Evolutionary conservation across 495 filamentous ascomycete genomes (phyloP).

Genomic region (Pyrenula massariospora): DNA sequence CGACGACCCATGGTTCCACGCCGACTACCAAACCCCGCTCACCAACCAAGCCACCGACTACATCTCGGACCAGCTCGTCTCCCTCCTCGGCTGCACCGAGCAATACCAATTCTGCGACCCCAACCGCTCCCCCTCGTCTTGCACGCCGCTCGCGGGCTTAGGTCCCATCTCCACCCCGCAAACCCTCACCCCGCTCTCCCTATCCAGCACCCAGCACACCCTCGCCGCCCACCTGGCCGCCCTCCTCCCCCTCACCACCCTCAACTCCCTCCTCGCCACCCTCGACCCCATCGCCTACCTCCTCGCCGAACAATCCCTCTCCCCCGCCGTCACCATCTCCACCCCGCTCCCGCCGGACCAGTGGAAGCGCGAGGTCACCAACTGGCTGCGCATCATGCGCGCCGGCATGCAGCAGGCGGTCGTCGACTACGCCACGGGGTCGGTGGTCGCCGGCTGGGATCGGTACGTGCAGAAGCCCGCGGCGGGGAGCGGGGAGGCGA

Average conservation of each 20-base stretch:
- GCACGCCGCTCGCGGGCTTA: background rate
- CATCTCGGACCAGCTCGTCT: background rate
- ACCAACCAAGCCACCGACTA: background rate
- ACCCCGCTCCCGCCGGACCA: background rate
- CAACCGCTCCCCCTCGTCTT: background rate
- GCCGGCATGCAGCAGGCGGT: background rate
- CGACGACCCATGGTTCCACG: conserved; percentile 10
- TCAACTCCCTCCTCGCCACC: background rate
- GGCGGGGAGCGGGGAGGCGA: too few relatives aligned
- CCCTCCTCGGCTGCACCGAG: background rate
- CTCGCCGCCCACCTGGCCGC: background rate
- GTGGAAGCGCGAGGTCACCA: background rate
- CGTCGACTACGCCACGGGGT: background rate
- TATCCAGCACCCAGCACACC: background rate
- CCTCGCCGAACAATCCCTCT: background rate
- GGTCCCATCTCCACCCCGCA: background rate
- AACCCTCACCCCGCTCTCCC: background rate
- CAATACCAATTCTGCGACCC: background rate
- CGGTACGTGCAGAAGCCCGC: background rate
- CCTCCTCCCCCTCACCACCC: background rate
- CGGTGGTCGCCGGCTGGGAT: background rate
- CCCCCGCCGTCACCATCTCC: background rate
- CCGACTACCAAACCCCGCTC: background rate
- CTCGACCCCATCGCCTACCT: background rate
- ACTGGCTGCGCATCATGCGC: background rate